Evolutionary conservation across 2,329 filamentous ascomycete genomes (phyloP).

Genomic region (Fusarium sarcochroum): DNA sequence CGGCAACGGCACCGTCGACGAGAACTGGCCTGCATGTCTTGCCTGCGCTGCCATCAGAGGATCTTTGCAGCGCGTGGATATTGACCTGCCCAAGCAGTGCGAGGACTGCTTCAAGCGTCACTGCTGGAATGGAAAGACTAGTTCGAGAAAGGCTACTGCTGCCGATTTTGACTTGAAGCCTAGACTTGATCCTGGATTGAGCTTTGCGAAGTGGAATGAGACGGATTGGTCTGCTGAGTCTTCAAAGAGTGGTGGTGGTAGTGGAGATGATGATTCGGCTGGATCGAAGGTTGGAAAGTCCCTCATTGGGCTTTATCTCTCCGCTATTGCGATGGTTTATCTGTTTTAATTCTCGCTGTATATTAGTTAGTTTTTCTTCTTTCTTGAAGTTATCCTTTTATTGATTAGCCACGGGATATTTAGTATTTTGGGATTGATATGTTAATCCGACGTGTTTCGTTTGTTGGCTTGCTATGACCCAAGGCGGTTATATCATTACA

Average conservation of each 20-base stretch:
- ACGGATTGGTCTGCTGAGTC: slow-evolving; percentile 25
- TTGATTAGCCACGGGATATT: too few species aligned
- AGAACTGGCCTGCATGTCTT: slow-evolving; percentile 81
- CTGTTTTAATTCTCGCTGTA: slow-evolving; percentile 6
- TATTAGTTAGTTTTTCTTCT: too few species aligned
- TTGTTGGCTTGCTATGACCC: too few species aligned
- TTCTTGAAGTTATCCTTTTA: too few species aligned
- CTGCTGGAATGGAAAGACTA: slow-evolving; percentile 46
- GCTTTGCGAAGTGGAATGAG: slow-evolving; percentile 45
- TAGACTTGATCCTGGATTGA: slow-evolving; percentile 41
- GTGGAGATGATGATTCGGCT: slow-evolving; percentile 1
- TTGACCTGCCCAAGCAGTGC: slow-evolving; percentile 43
- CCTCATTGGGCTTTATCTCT: background rate
- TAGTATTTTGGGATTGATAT: too few species aligned
- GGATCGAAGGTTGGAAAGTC: background rate
- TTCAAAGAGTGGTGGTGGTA: too few species aligned
- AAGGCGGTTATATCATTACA: too few species aligned
- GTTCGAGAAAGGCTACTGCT: slow-evolving; percentile 18
- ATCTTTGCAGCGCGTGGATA: slow-evolving; percentile 64
- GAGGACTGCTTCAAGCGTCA: slow-evolving; percentile 46
- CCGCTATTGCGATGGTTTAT: background rate
- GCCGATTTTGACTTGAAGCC: slow-evolving; percentile 37
- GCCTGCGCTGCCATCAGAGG: slow-evolving; percentile 84
- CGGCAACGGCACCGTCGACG: slow-evolving; percentile 80
- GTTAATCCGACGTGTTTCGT: too few species aligned